phyloP scores from a whole-genome alignment of 164 flowering plant species.

The Magnolia sinica region DNA sequence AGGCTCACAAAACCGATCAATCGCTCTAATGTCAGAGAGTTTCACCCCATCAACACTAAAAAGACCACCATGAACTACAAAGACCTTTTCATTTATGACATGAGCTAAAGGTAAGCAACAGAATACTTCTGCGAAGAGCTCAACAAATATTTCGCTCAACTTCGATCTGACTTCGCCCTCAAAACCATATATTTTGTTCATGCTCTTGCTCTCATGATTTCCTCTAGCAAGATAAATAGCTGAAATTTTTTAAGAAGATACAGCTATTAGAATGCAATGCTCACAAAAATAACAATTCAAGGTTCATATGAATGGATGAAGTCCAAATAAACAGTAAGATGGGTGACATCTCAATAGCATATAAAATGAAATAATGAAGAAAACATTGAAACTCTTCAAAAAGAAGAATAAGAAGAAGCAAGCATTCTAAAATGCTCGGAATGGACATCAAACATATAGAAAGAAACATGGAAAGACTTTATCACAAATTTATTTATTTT shows the following conservation, averaged over 20 bases:
- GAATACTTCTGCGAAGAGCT: constrained; percentile 95
- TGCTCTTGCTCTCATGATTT: constrained; percentile 98
- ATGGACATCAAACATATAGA: background rate
- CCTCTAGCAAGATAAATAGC: constrained; percentile 92
- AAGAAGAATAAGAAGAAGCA: too few relatives aligned
- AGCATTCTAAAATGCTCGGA: background rate
- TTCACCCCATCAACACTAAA: constrained; percentile 98
- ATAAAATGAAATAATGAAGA: background rate
- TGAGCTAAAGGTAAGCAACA: constrained; percentile 93
- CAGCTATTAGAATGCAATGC: constrained; percentile 1
- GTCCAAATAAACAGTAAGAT: background rate
- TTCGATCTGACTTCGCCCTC: constrained; percentile 96
- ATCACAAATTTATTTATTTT: too few relatives aligned
- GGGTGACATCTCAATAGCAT: background rate
- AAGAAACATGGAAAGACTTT: background rate
- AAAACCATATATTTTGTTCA: constrained; percentile 99
- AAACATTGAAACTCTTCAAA: background rate
- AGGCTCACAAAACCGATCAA: constrained; percentile 96
- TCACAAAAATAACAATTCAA: background rate
- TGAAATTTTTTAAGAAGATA: constrained; percentile 31
- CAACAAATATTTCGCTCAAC: constrained; percentile 85
- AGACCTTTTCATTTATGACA: constrained; percentile 80
- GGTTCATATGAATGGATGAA: background rate
- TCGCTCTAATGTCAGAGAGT: constrained; percentile 79
- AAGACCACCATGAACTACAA: constrained; percentile 98